Base-by-base conservation (phyloP, 768 basidiomycete genomes). In the Suillus discolor region DNA sequence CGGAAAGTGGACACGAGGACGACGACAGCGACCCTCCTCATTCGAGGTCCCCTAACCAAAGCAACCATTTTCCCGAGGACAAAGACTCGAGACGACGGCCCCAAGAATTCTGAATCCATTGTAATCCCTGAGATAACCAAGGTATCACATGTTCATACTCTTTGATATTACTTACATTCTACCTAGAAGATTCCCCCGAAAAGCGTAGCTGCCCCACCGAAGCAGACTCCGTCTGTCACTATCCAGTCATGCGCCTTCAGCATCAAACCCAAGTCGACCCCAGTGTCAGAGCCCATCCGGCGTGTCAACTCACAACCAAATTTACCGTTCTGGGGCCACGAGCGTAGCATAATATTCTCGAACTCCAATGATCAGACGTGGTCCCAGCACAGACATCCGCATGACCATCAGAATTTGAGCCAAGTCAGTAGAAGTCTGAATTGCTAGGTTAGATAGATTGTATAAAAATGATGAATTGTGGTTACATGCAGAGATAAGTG, bases 281-380 rank as follows among this genome's bases (percentile, higher is more conserved):
- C 89, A 6, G 89, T 93, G 89, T 84, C 87, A 59, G 92, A 93
- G 73, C 85, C 92, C 67, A 91, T 93, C 67, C 84, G 86, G 59
- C 88, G 87, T 64, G 91, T 87, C 38, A 31, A 31, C 31, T 5
- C 31, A 31, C 80, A 85, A 65, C 88, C 89, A 20, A 85, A 80
- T 62, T 90, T 90, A 12, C 89, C 89, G 0, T 77, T 78, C n/a
- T n/a, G n/a, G n/a, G n/a, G n/a, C n/a, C n/a, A n/a, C n/a, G n/a
- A n/a, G n/a, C n/a, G n/a, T n/a, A n/a, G n/a, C n/a, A n/a, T n/a
- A n/a, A n/a, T n/a, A n/a, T n/a, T n/a, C n/a, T n/a, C n/a, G n/a
- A n/a, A n/a, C n/a, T n/a, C n/a, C n/a, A n/a, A n/a, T n/a, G n/a
- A n/a, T n/a, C n/a, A n/a, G n/a, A n/a, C n/a, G n/a, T n/a, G n/a